These are phyloP conservation scores for Papiliotrema nemorosa DNA, from an alignment of 1,284 basidiomycete genomes.

Conservation along the genomic window DNA sequence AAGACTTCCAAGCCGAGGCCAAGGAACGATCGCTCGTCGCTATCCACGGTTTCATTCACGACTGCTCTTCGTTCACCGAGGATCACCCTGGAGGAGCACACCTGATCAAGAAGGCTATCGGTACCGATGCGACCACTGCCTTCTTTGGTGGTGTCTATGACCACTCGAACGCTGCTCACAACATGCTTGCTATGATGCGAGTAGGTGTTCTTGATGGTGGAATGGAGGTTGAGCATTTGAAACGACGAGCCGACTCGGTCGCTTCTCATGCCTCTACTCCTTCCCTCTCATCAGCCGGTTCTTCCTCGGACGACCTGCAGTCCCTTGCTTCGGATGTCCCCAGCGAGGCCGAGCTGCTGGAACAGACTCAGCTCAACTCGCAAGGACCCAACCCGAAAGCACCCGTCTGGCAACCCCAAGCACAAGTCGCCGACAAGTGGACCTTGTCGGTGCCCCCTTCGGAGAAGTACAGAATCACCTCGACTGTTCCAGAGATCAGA, in stretches of 20 bases:
- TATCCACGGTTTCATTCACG: constrained; percentile 86
- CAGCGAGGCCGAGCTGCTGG: constrained; percentile 20
- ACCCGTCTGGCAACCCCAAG: constrained; percentile 43
- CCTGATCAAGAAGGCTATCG: constrained; percentile 62
- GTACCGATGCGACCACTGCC: constrained; percentile 82
- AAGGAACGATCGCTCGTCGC: constrained; percentile 72
- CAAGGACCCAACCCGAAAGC: constrained; percentile 32
- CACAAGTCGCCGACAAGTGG: constrained; percentile 37
- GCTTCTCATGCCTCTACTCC: constrained; percentile 31
- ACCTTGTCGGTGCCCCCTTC: constrained; percentile 45
- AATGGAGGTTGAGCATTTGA: constrained; percentile 59
- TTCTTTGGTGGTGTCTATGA: constrained; percentile 94
- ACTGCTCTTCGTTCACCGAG: constrained; percentile 77
- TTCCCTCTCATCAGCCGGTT: constrained; percentile 36
- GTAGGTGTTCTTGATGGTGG: constrained; percentile 82
- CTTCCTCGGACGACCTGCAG: constrained; percentile 33
- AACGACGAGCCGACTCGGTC: constrained; percentile 32
- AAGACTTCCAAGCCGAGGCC: constrained; percentile 68
- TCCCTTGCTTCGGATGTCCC: constrained; percentile 29
- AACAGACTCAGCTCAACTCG: constrained; percentile 36
- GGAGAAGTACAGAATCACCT: constrained; percentile 43
- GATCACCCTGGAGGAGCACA: constrained; percentile 81
- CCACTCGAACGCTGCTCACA: constrained; percentile 84
- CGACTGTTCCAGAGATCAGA: constrained; percentile 39
- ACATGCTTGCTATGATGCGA: constrained; percentile 79